These are phyloP conservation scores for Chlorokybus atmophyticus DNA, from an alignment of 139 green algal species.

Conservation along the genomic window DNA sequence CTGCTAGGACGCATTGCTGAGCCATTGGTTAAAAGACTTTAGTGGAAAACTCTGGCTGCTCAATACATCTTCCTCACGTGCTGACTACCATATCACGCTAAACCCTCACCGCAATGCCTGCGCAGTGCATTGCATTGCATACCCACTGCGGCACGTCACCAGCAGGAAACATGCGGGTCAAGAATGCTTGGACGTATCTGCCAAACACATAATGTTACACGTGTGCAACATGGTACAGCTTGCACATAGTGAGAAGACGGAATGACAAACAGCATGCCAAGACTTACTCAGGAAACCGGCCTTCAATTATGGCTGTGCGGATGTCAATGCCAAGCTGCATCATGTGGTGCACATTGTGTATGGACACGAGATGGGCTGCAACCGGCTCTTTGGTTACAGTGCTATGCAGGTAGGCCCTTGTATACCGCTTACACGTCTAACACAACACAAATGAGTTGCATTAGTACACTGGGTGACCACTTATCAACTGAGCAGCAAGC, in stretches of 20 bases:
- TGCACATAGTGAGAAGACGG: background rate
- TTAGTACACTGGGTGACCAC: too few relatives aligned
- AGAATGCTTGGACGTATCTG: constrained; percentile 42
- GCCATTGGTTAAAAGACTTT: too few relatives aligned
- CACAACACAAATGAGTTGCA: too few relatives aligned
- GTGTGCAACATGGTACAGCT: background rate
- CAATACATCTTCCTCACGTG: too few relatives aligned
- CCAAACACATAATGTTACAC: constrained; percentile 6
- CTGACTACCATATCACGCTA: too few relatives aligned
- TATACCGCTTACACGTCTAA: constrained; percentile 61
- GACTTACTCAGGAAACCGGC: constrained; percentile 33
- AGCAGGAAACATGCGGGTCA: constrained; percentile 49
- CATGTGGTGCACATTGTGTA: constrained; percentile 87
- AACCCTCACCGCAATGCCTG: too few relatives aligned
- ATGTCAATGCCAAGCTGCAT: constrained; percentile 43
- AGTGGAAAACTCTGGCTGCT: too few relatives aligned
- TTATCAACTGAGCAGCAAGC: too few relatives aligned
- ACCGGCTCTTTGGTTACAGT: constrained; percentile 43
- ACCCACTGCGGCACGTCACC: constrained; percentile 33
- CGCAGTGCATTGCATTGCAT: too few relatives aligned
- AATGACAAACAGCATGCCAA: background rate
- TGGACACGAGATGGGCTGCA: constrained; percentile 57
- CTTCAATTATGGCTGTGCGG: constrained; percentile 41
- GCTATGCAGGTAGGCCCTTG: constrained; percentile 65
- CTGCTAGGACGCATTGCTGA: too few relatives aligned